A percentile compares a stretch with the other conserved stretches of the same genome.
Evolutionary conservation across 2,329 filamentous ascomycete genomes (phyloP).

Genomic region (Microdochium trichocladiopsis): DNA sequence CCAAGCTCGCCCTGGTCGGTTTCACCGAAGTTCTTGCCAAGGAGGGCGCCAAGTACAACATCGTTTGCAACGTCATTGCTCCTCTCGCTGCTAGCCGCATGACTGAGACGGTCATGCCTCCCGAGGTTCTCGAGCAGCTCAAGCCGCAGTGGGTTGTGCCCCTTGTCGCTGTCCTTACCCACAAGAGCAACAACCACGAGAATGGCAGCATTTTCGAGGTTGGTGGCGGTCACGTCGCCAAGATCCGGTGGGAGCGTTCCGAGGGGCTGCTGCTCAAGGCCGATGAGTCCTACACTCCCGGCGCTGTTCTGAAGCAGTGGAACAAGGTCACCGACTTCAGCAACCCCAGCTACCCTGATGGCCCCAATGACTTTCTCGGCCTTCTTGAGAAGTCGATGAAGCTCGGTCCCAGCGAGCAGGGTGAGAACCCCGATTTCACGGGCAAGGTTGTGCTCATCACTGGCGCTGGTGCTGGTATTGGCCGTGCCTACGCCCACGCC

Average conservation of each 20-base stretch:
- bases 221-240: constrained; percentile 86
- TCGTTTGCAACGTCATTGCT: constrained; percentile 88
- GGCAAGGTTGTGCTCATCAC: constrained; percentile 84
- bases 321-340: constrained; percentile 81
- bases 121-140: constrained; percentile 78
- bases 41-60: constrained; percentile 97
- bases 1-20: constrained; percentile 90
- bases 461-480: constrained; percentile 83
- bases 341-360: constrained; percentile 72
- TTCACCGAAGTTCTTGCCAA: constrained; percentile 98
- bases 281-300: constrained; percentile 80
- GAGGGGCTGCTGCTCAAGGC: constrained; percentile 84
- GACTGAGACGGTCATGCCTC: constrained; percentile 92
- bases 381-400: constrained; percentile 80
- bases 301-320: constrained; percentile 86
- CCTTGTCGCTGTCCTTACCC: constrained; percentile 79
- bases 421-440: constrained; percentile 71
- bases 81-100: constrained; percentile 93
- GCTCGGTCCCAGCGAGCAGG: constrained; percentile 63
- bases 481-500: constrained; percentile 81
- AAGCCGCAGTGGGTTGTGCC: constrained; percentile 95
- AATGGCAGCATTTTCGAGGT: constrained; percentile 89
- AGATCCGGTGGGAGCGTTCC: constrained; percentile 91
- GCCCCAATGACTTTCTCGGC: constrained; percentile 80
- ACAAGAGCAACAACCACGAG: constrained; percentile 77